phyloP scores from a whole-genome alignment of 495 filamentous ascomycete species.

The Schizothecium vesticola region DNA sequence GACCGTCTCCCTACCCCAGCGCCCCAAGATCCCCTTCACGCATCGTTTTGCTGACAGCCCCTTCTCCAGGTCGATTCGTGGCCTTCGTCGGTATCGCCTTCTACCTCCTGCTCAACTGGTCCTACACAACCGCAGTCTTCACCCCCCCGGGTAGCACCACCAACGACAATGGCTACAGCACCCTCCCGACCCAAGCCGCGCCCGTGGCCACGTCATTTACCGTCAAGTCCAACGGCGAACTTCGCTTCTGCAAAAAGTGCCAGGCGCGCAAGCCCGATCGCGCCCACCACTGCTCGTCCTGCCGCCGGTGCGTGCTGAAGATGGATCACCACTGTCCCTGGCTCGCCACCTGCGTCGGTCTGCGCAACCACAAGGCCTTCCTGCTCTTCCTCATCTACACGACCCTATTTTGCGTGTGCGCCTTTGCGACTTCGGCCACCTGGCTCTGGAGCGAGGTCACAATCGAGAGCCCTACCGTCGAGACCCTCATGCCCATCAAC shows the following conservation, averaged over 20 bases:
- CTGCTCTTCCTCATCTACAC: slow-evolving; percentile 91
- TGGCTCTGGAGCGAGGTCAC: slow-evolving; percentile 84
- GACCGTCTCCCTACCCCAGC: background rate
- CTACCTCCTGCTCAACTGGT: slow-evolving; percentile 77
- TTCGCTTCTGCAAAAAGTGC: slow-evolving; percentile 96
- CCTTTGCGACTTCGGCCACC: slow-evolving; percentile 61
- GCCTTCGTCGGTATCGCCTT: slow-evolving; percentile 61
- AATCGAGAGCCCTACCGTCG: slow-evolving; percentile 50
- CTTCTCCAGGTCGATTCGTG: slow-evolving; percentile 34
- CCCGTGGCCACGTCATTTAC: slow-evolving; percentile 67
- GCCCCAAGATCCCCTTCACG: background rate
- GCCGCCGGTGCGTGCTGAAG: slow-evolving; percentile 87
- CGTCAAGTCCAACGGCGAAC: slow-evolving; percentile 80
- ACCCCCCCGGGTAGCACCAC: slow-evolving; percentile 71
- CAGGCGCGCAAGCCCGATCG: slow-evolving; percentile 90
- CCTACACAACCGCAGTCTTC: slow-evolving; percentile 88
- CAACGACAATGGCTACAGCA: slow-evolving; percentile 46
- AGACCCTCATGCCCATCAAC: slow-evolving; percentile 80
- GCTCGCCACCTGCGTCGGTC: slow-evolving; percentile 91
- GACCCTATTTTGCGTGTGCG: slow-evolving; percentile 76
- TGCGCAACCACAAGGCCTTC: slow-evolving; percentile 94
- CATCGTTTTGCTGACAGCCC: background rate
- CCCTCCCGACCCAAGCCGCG: slow-evolving; percentile 42
- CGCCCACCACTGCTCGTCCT: slow-evolving; percentile 92
- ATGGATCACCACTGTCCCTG: slow-evolving; percentile 99